Conservation (phyloP, 192 early-diverging fungal genomes). For the Backusella luteola region DNA sequence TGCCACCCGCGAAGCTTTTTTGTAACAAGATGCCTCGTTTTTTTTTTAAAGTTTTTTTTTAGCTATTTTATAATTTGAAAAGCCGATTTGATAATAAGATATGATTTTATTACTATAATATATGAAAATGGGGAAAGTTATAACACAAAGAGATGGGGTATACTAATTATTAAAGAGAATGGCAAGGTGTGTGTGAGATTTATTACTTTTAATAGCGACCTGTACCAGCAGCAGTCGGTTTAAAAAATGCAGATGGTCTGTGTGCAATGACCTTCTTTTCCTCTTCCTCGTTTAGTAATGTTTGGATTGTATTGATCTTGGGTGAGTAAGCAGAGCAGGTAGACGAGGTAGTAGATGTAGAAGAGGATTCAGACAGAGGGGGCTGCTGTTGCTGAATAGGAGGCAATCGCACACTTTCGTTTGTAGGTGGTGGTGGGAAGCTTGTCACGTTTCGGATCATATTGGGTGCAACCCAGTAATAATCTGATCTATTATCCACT, state of each 20-base stretch:
- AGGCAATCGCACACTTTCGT: not conserved
- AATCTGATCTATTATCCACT: not conserved
- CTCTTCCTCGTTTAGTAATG: constrained; percentile 6
- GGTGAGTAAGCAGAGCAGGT: constrained; percentile 1
- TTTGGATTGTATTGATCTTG: constrained; percentile 17
- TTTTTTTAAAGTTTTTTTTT: too few relatives aligned
- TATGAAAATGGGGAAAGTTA: not conserved
- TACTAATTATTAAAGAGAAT: not conserved
- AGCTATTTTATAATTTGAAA: not conserved
- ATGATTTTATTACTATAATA: not conserved
- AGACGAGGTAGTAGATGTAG: constrained; percentile 20
- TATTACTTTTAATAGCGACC: not conserved
- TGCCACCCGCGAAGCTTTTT: not conserved
- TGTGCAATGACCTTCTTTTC: constrained; percentile 5
- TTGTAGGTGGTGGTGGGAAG: not conserved
- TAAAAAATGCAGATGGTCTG: constrained; percentile 11
- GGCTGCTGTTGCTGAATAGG: not conserved
- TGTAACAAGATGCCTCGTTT: not conserved
- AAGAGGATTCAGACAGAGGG: constrained; percentile 18
- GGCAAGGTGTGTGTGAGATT: not conserved
- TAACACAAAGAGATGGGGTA: not conserved
- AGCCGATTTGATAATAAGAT: not conserved
- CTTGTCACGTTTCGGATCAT: not conserved
- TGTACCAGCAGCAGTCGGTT: constrained; percentile 7
- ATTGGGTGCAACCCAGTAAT: not conserved